These are phyloP conservation scores for Eucalyptus erythrocorys DNA, from an alignment of 345 rosid genomes.

Conservation along the genomic window DNA sequence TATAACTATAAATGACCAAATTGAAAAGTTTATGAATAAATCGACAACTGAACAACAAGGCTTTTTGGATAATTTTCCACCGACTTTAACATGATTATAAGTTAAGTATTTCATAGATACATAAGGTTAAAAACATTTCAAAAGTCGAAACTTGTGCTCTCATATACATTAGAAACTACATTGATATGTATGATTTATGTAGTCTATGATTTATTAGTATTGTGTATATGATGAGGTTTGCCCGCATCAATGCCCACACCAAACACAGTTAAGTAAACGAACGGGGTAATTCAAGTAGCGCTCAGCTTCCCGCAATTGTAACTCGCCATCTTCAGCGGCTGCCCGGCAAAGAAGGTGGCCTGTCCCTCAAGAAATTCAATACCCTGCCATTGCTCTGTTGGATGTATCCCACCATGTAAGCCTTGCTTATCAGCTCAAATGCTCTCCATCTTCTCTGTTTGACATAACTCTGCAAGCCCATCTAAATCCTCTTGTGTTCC, in stretches of 20 bases:
- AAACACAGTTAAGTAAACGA: background rate
- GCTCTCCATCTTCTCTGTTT: constrained; percentile 32
- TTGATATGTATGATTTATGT: too few relatives aligned
- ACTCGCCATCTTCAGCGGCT: constrained; percentile 1
- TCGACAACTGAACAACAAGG: rapidly evolving
- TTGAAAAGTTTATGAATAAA: too few relatives aligned
- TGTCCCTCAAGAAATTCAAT: constrained; percentile 8
- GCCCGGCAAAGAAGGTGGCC: background rate
- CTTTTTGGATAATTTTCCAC: too few relatives aligned
- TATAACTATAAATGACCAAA: too few relatives aligned
- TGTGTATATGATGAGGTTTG: background rate
- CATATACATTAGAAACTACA: too few relatives aligned
- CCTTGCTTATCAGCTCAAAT: constrained; percentile 14
- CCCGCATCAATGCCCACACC: background rate
- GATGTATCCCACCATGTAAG: constrained; percentile 12
- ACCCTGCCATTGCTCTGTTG: constrained; percentile 7
- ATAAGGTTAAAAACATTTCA: too few relatives aligned
- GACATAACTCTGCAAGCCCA: constrained; percentile 9
- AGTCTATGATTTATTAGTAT: background rate
- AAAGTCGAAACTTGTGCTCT: too few relatives aligned
- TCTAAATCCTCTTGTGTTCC: constrained; percentile 10
- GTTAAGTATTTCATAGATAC: too few relatives aligned
- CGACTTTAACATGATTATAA: too few relatives aligned
- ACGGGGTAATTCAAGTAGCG: background rate
- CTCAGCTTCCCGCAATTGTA: constrained; percentile 26